phyloP scores from a whole-genome alignment of 495 filamentous ascomycete species.

The Darksidea phi region DNA sequence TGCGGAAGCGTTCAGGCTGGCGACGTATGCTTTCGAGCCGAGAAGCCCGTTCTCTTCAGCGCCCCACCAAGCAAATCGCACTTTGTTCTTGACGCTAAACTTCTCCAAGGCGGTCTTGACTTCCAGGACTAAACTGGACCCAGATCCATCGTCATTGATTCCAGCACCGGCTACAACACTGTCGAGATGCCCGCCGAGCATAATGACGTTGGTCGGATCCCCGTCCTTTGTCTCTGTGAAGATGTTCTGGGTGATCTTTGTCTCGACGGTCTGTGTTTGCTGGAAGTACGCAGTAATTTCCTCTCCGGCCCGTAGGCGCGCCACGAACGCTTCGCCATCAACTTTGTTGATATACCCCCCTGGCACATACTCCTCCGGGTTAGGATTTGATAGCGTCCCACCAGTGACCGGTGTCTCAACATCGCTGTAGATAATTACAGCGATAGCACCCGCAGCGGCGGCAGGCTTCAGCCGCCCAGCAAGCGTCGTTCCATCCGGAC shows the following conservation, averaged over 20 bases:
- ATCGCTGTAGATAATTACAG: slow-evolving; percentile 66
- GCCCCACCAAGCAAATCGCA: slow-evolving; percentile 69
- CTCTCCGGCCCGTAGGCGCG: slow-evolving; percentile 51
- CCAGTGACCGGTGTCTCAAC: slow-evolving; percentile 40
- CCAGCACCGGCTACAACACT: slow-evolving; percentile 62
- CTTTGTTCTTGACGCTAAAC: slow-evolving; percentile 60
- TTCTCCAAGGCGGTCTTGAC: slow-evolving; percentile 59
- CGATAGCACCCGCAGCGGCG: slow-evolving; percentile 59
- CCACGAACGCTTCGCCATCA: slow-evolving; percentile 54
- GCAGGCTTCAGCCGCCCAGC: slow-evolving; percentile 51
- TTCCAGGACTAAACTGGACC: slow-evolving; percentile 60
- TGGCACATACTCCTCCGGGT: slow-evolving; percentile 50
- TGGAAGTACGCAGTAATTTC: slow-evolving; percentile 36
- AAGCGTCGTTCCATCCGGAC: slow-evolving; percentile 47
- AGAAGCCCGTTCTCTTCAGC: slow-evolving; percentile 66
- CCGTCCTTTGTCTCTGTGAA: slow-evolving; percentile 65
- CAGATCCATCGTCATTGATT: slow-evolving; percentile 69
- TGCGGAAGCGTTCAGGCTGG: slow-evolving; percentile 49
- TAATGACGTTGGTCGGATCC: slow-evolving; percentile 63
- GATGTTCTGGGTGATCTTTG: slow-evolving; percentile 53
- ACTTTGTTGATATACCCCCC: slow-evolving; percentile 49
- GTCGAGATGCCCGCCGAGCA: slow-evolving; percentile 66
- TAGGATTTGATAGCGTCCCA: slow-evolving; percentile 48
- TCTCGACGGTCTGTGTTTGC: slow-evolving; percentile 45
- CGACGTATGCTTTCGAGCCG: slow-evolving; percentile 61